Evolutionary conservation across 441 rosid genomes (phyloP).

Genomic region (Populus hybrid): DNA sequence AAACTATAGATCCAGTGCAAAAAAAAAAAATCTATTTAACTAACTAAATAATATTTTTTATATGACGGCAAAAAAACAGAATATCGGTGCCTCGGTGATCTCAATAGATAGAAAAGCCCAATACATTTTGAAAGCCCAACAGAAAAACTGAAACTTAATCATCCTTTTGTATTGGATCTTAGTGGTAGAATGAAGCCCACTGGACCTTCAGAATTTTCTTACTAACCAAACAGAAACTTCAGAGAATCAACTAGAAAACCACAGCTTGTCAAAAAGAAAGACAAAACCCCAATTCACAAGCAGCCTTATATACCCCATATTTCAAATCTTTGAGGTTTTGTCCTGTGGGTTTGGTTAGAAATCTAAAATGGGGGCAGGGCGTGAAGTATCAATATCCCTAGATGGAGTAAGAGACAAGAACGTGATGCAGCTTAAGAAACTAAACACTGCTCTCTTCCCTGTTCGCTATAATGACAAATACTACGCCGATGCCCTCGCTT

Average conservation of each 20-base stretch:
- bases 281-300: neutral
- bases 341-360: neutral
- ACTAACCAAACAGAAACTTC: neutral
- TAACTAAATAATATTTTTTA: no score
- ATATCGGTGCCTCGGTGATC: no score
- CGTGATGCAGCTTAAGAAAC: constrained; percentile 92
- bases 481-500: constrained; percentile 76
- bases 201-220: neutral
- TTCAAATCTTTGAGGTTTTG: neutral
- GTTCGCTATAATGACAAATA: constrained; percentile 92
- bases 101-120: no score
- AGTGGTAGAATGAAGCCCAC: neutral
- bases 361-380: constrained; percentile 65
- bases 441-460: constrained; percentile 85
- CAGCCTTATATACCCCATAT: neutral
- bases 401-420: constrained; percentile 95
- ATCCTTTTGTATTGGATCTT: neutral
- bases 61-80: no score
- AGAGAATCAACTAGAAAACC: neutral
- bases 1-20: no score
- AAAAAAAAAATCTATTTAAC: no score
- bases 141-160: no score
- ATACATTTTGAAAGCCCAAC: no score
- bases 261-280: neutral
- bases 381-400: constrained; percentile 65